phyloP scores from a whole-genome alignment of 176 grass and related monocot species.

The Oryza australiensis region DNA sequence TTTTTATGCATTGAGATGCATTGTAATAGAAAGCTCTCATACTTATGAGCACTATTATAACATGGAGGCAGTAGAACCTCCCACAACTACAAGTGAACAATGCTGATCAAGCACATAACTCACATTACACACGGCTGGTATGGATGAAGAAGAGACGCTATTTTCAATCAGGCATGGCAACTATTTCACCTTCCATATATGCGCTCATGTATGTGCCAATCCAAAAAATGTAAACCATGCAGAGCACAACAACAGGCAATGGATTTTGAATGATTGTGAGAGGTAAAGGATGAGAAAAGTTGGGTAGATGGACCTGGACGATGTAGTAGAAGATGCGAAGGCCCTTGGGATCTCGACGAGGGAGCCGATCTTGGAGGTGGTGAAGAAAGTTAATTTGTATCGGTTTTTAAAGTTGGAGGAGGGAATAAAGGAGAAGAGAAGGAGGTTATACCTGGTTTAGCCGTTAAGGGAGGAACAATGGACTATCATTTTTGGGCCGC shows the following conservation, averaged over 20 bases:
- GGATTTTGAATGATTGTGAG: not conserved
- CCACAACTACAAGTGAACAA: too few species aligned
- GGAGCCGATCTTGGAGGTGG: conserved; percentile 97
- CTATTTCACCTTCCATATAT: not conserved
- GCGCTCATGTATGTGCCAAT: not conserved
- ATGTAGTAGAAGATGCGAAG: conserved; percentile 95
- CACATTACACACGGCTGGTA: too few species aligned
- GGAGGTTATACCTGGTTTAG: too few species aligned
- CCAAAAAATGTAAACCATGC: not conserved
- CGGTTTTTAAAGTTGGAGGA: too few species aligned
- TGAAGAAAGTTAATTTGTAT: conserved; percentile 97
- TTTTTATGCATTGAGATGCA: too few species aligned
- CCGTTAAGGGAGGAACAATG: too few species aligned
- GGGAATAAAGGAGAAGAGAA: too few species aligned
- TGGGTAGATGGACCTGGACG: conserved; percentile 65
- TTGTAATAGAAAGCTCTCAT: not conserved
- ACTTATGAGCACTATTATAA: not conserved
- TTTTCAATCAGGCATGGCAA: not conserved
- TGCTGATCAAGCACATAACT: too few species aligned
- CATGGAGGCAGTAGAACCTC: not conserved
- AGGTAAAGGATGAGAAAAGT: too few species aligned
- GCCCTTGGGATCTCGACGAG: conserved; percentile 89
- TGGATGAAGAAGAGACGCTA: not conserved
- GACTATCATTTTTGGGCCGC: too few species aligned
- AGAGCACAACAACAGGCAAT: not conserved